A percentile compares a stretch with the other conserved stretches of the same genome.
These are phyloP conservation scores for Aristolochia californica DNA, from an alignment of 164 flowering plant species.

Conservation along the genomic window DNA sequence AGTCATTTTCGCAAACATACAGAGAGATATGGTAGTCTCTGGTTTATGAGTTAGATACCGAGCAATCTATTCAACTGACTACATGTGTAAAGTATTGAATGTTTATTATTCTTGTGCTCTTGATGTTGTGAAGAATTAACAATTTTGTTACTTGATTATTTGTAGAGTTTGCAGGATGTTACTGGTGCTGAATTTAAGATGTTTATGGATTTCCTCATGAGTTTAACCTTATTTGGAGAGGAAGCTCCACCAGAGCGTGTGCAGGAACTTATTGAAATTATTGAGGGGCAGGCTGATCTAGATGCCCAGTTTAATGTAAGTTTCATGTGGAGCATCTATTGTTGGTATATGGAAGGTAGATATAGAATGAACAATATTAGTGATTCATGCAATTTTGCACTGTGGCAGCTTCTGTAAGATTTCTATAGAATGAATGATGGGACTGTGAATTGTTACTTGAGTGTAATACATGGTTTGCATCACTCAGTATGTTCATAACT, in stretches of 20 bases:
- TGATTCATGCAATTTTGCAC: too few relatives aligned
- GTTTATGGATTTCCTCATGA: slow-evolving; percentile 88
- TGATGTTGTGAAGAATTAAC: too few relatives aligned
- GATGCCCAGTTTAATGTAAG: slow-evolving; percentile 87
- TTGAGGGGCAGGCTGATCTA: slow-evolving; percentile 94
- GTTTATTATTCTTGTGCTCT: too few relatives aligned
- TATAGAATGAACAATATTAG: too few relatives aligned
- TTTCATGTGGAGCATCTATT: slow-evolving; percentile 2
- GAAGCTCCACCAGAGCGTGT: slow-evolving; percentile 73
- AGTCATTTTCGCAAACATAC: not conserved
- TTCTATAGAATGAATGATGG: too few relatives aligned
- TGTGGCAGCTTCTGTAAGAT: too few relatives aligned
- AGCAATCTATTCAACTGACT: too few relatives aligned
- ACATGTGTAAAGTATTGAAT: too few relatives aligned
- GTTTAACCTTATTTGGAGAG: slow-evolving; percentile 84
- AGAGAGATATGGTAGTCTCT: not conserved
- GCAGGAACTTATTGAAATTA: slow-evolving; percentile 71
- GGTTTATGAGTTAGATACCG: not conserved
- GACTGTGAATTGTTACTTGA: too few relatives aligned
- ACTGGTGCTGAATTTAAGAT: slow-evolving; percentile 91
- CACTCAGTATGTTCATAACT: too few relatives aligned
- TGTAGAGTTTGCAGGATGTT: slow-evolving; percentile 90
- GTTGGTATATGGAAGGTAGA: too few relatives aligned
- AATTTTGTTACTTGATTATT: not conserved
- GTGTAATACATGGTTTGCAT: too few relatives aligned